Evolutionary conservation across 2,329 filamentous ascomycete genomes (phyloP).

Genomic region (Neonectria punicea): DNA sequence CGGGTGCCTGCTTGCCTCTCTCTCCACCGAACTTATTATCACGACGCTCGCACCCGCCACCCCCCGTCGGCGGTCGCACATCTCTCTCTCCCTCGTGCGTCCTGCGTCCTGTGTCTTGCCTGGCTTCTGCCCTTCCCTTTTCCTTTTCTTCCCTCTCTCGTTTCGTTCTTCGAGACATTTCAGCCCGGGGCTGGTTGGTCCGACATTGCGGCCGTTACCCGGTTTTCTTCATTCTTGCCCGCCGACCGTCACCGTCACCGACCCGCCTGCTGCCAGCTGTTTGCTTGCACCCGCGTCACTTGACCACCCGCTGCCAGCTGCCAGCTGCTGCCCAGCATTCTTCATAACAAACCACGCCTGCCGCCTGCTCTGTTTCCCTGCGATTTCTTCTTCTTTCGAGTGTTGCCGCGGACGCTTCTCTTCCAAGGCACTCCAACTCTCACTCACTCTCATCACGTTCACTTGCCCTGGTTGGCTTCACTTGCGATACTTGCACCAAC

Average conservation of each 20-base stretch:
- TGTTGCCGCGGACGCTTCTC: not conserved
- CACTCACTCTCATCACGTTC: conserved; percentile 6
- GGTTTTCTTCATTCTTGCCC: conserved; percentile 5
- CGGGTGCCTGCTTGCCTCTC: conserved; percentile 3
- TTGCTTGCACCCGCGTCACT: conserved; percentile 12
- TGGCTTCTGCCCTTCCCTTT: conserved; percentile 27
- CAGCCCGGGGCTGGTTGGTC: conserved; percentile 23
- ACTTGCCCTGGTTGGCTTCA: conserved; percentile 9
- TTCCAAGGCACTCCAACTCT: not conserved
- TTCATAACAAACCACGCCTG: conserved; percentile 18
- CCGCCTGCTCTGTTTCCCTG: not conserved
- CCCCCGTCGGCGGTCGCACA: not conserved
- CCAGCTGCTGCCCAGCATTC: not conserved
- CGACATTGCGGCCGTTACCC: conserved; percentile 17
- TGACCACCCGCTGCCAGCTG: not conserved
- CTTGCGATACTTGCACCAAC: conserved; percentile 5
- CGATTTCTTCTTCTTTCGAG: conserved; percentile 1
- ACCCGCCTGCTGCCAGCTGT: conserved; percentile 13
- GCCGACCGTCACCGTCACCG: conserved; percentile 8
- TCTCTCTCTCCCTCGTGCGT: conserved; percentile 18
- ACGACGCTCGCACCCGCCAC: conserved; percentile 33
- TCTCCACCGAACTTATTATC: conserved; percentile 38
- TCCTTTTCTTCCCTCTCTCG: conserved; percentile 1
- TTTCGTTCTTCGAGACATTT: conserved; percentile 26
- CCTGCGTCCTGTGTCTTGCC: conserved; percentile 26